phyloP scores from a whole-genome alignment of 129 eudicot genomes.

The Helianthus tuberosus region DNA sequence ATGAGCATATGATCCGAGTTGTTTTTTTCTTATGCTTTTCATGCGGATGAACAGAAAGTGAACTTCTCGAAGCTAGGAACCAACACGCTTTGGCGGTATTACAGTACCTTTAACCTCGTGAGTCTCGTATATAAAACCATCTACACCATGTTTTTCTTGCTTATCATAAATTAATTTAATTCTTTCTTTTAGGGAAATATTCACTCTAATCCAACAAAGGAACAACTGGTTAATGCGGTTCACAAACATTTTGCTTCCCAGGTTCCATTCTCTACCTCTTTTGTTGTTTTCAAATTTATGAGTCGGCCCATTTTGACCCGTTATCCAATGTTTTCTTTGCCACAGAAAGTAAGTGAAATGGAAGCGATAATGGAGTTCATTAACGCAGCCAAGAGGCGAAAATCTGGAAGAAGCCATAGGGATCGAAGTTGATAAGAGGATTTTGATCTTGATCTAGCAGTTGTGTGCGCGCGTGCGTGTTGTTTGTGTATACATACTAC shows the following conservation, averaged over 20 bases:
- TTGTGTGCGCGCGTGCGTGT: conserved; percentile 35
- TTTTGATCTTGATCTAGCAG: neutral
- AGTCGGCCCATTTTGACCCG: neutral
- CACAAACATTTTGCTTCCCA: conserved; percentile 93
- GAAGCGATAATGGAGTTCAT: conserved; percentile 85
- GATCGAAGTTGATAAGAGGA: conserved; percentile 34
- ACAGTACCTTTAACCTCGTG: conserved; percentile 78
- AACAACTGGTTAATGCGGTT: conserved; percentile 69
- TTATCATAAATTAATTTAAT: neutral
- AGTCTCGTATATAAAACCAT: conserved; percentile 23
- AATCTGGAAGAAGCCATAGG: conserved; percentile 47
- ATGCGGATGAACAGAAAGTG: conserved; percentile 58
- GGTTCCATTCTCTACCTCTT: conserved; percentile 45
- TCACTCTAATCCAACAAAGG: conserved; percentile 69
- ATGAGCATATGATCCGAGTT: neutral
- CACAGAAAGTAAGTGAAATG: conserved; percentile 82
- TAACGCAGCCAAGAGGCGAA: conserved; percentile 77
- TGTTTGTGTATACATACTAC: conserved; percentile 46
- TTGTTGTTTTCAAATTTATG: neutral
- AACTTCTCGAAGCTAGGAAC: conserved; percentile 87
- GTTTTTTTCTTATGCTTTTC: conserved; percentile 8
- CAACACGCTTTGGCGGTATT: conserved; percentile 85
- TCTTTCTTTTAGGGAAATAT: conserved; percentile 46
- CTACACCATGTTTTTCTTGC: neutral
- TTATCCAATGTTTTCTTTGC: conserved; percentile 9